A percentile compares a stretch with the other conserved stretches of the same genome.
These are phyloP conservation scores for Saccharomycopsis javanensis DNA, from an alignment of 805 yeast species.

Conservation along the genomic window DNA sequence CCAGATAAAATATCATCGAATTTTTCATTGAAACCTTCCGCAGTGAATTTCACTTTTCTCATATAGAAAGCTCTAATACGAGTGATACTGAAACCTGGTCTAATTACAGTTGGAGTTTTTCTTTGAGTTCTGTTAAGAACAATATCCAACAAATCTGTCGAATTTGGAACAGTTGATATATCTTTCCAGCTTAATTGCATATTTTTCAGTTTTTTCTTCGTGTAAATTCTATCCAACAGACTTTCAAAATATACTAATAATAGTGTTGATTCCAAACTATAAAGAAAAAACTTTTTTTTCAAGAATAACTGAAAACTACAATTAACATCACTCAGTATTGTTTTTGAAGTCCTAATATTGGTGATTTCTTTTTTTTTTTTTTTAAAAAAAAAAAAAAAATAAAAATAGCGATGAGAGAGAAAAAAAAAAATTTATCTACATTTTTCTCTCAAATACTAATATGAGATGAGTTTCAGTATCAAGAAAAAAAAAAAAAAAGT, in stretches of 20 bases:
- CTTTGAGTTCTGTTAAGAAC: conserved; percentile 96
- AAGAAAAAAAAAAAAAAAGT: background rate
- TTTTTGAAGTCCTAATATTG: no score
- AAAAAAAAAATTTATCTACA: background rate
- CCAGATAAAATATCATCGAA: conserved; percentile 76
- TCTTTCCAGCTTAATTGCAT: conserved; percentile 99
- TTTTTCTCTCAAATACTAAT: background rate
- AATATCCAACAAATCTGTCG: conserved; percentile 91
- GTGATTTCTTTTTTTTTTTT: no score
- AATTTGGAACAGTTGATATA: conserved; percentile 86
- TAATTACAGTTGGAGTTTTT: conserved; percentile 97
- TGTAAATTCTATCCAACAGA: no score
- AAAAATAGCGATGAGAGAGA: background rate
- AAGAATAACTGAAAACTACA: no score
- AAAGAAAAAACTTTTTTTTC: no score
- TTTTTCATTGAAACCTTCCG: conserved; percentile 93
- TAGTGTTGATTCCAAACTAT: no score
- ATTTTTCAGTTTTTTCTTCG: conserved; percentile 15
- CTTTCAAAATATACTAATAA: no score
- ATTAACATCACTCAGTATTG: no score
- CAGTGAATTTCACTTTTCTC: conserved; percentile 95
- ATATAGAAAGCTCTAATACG: conserved; percentile 95
- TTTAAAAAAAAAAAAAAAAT: no score
- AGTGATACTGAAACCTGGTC: conserved; percentile 92
- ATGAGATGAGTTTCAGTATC: background rate